phyloP scores from a whole-genome alignment of 805 yeast genomes.

The Saccharomycopsis oosterbeekiorum region DNA sequence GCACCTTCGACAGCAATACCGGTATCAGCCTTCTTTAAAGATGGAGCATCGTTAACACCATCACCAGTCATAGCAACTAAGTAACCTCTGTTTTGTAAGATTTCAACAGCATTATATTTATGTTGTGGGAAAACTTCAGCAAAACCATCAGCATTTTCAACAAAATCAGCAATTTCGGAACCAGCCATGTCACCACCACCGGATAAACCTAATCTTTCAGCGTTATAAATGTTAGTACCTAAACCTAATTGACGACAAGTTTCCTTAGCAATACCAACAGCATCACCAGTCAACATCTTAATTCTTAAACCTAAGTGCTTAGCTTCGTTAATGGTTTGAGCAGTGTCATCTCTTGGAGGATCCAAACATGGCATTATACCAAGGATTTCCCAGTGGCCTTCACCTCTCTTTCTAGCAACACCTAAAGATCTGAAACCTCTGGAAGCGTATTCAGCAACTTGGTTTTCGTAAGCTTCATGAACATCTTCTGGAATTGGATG shows the following conservation, averaged over 20 bases:
- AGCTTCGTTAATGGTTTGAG: conserved; percentile 87
- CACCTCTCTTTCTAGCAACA: conserved; percentile 98
- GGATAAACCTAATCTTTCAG: conserved; percentile 92
- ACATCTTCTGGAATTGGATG: conserved; percentile 92
- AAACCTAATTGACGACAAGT: conserved; percentile 96
- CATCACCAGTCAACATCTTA: conserved; percentile 98
- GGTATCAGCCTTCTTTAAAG: conserved; percentile 89
- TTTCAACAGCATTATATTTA: conserved; percentile 92
- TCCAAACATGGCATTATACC: conserved; percentile 99
- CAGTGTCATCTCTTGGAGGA: conserved; percentile 98
- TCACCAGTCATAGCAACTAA: conserved; percentile 99
- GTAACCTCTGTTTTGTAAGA: conserved; percentile 91
- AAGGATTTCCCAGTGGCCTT: conserved; percentile 95
- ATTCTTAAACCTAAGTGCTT: conserved; percentile 85
- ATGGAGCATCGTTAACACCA: conserved; percentile 98
- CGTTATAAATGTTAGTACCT: conserved; percentile 93
- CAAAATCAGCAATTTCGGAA: conserved; percentile 94
- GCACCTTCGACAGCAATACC: conserved; percentile 97
- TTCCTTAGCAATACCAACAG: conserved; percentile 98
- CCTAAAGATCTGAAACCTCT: conserved; percentile 98
- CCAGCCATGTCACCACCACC: conserved; percentile 96
- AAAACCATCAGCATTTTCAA: conserved; percentile 96
- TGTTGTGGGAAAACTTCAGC: conserved; percentile 99
- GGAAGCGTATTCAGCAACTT: conserved; percentile 94
- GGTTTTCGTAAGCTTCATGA: conserved; percentile 90